Evolutionary conservation across 2,329 filamentous ascomycete species (phyloP).

Genomic region (Phaeoacremonium minimum): DNA sequence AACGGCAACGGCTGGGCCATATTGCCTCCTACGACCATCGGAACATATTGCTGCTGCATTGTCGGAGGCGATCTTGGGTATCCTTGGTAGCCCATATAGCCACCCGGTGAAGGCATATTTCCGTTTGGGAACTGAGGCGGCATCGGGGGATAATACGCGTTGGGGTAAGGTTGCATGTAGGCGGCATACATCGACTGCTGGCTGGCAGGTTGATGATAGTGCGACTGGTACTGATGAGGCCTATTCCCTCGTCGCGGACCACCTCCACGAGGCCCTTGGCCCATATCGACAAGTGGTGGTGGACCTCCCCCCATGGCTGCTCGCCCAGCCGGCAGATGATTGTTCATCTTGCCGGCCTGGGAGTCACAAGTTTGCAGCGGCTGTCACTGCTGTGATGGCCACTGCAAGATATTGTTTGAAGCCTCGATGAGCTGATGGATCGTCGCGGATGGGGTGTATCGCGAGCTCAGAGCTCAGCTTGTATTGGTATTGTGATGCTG

Average conservation of each 20-base stretch:
- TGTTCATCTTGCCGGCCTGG: conserved; percentile 74
- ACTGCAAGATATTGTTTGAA: too few species aligned
- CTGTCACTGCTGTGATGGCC: conserved; percentile 17
- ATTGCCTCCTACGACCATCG: conserved; percentile 41
- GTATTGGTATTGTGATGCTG: not conserved
- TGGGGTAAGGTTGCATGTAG: conserved; percentile 47
- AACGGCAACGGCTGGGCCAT: conserved; percentile 48
- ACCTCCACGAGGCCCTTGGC: conserved; percentile 17
- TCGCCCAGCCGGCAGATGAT: conserved; percentile 75
- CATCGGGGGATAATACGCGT: conserved; percentile 49
- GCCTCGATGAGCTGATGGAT: too few species aligned
- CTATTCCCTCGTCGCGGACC: conserved; percentile 24
- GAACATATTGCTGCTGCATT: conserved; percentile 52
- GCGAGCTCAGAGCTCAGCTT: too few species aligned
- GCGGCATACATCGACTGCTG: conserved; percentile 38
- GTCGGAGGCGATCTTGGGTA: conserved; percentile 45
- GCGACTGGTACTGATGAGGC: conserved; percentile 27
- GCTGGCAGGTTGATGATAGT: conserved; percentile 17
- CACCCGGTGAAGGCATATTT: conserved; percentile 34
- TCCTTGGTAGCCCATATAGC: conserved; percentile 44
- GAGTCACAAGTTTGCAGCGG: conserved; percentile 27
- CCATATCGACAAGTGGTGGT: conserved; percentile 22
- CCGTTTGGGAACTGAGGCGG: conserved; percentile 52
- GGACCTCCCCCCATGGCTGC: conserved; percentile 43
- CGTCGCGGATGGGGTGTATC: too few species aligned